These are phyloP conservation scores for Cupressus sempervirens DNA, from an alignment of 75 land plant genomes.

Conservation along the genomic window DNA sequence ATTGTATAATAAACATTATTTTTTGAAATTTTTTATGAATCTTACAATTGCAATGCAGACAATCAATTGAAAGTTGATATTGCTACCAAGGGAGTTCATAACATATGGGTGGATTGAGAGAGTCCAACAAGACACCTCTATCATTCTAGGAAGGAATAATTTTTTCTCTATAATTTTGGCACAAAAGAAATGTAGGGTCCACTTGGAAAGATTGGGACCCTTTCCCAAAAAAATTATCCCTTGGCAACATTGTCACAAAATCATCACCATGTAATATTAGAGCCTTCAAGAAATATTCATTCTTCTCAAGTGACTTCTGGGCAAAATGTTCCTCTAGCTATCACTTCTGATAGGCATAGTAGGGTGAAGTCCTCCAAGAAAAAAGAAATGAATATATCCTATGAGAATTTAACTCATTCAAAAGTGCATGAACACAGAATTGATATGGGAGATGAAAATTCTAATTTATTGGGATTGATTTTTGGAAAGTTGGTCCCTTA, in stretches of 20 bases:
- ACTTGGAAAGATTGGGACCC: conserved; percentile 41
- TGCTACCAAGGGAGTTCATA: not conserved
- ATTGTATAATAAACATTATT: not conserved
- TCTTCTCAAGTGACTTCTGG: conserved; percentile 37
- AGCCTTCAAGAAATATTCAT: conserved; percentile 18
- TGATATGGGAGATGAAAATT: conserved; percentile 72
- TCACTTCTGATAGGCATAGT: conserved; percentile 49
- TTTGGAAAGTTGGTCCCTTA: conserved; percentile 67
- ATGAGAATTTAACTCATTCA: conserved; percentile 16
- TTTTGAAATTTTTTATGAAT: not conserved
- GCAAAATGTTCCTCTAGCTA: conserved; percentile 49
- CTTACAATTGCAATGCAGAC: not conserved
- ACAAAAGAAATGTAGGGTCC: conserved; percentile 16
- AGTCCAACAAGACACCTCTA: not conserved
- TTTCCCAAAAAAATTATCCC: conserved; percentile 40
- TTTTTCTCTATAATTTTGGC: not conserved
- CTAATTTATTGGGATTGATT: conserved; percentile 70
- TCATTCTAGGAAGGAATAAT: not conserved
- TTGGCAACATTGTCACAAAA: conserved; percentile 36
- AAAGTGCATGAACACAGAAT: conserved; percentile 61
- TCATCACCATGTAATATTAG: conserved; percentile 29
- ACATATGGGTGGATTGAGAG: not conserved
- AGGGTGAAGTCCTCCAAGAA: conserved; percentile 27
- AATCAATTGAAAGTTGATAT: not conserved
- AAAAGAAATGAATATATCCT: conserved; percentile 12